phyloP scores from a whole-genome alignment of 176 grass and related monocot species.

The Raddia guianensis region DNA sequence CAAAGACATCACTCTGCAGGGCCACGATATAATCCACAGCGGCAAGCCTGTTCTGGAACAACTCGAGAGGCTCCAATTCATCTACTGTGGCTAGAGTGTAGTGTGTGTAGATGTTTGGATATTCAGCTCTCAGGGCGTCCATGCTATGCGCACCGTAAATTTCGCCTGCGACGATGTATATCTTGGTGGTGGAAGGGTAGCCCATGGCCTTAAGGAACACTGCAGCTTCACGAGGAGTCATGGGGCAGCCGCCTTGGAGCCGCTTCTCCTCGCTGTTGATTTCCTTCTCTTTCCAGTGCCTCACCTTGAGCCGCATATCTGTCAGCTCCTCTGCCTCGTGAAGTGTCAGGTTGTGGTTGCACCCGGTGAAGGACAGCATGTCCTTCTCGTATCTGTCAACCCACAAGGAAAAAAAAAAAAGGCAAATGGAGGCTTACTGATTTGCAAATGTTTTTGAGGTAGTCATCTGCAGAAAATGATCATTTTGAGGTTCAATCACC shows the following conservation, averaged over 20 bases:
- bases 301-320: slow-evolving; percentile 60
- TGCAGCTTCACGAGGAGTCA: slow-evolving; percentile 77
- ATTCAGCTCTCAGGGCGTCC: slow-evolving; percentile 56
- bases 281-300: slow-evolving; percentile 79
- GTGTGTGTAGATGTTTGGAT: slow-evolving; percentile 77
- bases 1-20: slow-evolving; percentile 63
- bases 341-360: slow-evolving; percentile 62
- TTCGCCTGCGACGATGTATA: slow-evolving; percentile 76
- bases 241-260: slow-evolving; percentile 62
- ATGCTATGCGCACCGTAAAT: slow-evolving; percentile 63
- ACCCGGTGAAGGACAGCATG: slow-evolving; percentile 80
- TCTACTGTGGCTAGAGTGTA: slow-evolving; percentile 56
- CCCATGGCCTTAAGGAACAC: slow-evolving; percentile 80
- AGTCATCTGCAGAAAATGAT: neutral
- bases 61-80: slow-evolving; percentile 58
- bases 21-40: slow-evolving; percentile 79
- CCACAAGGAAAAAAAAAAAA: neutral
- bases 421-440: neutral
- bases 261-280: slow-evolving; percentile 68
- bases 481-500: slow-evolving; percentile 34
- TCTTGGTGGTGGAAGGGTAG: slow-evolving; percentile 62
- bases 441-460: neutral
- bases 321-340: slow-evolving; percentile 57
- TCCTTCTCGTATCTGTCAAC: slow-evolving; percentile 78
- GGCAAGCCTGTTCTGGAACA: slow-evolving; percentile 69